Conservation (phyloP, 768 basidiomycete species). For the Kwoniella europaea region DNA sequence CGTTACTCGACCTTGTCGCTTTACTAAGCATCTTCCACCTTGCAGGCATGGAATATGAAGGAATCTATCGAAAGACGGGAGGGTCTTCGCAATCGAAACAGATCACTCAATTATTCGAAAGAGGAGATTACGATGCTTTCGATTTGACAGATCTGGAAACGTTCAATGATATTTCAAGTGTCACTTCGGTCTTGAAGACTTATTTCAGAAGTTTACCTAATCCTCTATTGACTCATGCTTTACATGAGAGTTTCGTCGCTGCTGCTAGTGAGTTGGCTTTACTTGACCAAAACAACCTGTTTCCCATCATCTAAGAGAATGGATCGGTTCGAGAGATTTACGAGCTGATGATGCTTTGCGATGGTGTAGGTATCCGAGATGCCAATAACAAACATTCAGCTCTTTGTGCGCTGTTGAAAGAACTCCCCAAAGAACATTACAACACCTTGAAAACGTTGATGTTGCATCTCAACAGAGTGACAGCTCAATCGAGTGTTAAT, state of each 20-base stretch:
- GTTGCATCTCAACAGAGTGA: slow-evolving; percentile 81
- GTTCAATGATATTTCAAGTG: slow-evolving; percentile 96
- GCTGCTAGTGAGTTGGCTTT: slow-evolving; percentile 65
- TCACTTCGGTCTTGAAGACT: slow-evolving; percentile 94
- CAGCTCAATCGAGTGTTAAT: slow-evolving; percentile 72
- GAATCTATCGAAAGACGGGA: slow-evolving; percentile 97
- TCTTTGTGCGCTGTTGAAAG: slow-evolving; percentile 71
- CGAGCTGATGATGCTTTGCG: slow-evolving; percentile 5
- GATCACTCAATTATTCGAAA: slow-evolving; percentile 93
- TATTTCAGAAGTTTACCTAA: slow-evolving; percentile 93
- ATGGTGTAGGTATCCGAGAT: slow-evolving; percentile 64
- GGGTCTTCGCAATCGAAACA: slow-evolving; percentile 88
- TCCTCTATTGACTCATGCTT: slow-evolving; percentile 84
- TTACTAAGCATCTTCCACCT: background rate
- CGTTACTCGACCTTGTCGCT: too few species aligned
- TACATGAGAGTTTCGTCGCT: slow-evolving; percentile 86
- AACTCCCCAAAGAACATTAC: slow-evolving; percentile 85
- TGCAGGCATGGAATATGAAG: slow-evolving; percentile 89
- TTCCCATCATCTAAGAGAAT: background rate
- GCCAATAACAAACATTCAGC: slow-evolving; percentile 65
- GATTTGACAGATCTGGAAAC: slow-evolving; percentile 82
- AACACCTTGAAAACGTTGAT: slow-evolving; percentile 79
- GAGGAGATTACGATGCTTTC: slow-evolving; percentile 85
- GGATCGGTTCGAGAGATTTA: background rate
- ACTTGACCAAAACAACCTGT: background rate